Conservation (phyloP, 2,329 filamentous ascomycete species). For the Colletotrichum echinochloae region DNA sequence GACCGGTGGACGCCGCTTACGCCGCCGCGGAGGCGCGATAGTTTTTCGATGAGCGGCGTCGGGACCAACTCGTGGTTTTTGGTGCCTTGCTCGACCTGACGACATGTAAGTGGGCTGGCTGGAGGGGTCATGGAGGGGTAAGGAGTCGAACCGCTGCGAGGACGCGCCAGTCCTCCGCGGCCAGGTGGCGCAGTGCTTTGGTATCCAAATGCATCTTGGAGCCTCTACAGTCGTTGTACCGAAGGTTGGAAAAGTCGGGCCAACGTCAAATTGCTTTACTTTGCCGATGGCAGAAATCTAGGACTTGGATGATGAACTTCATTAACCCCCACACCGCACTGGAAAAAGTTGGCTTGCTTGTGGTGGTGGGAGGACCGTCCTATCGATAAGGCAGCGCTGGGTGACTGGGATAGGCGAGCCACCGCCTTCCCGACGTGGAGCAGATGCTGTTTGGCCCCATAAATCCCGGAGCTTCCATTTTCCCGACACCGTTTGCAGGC, state of each 20-base stretch:
- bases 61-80: constrained; percentile 98
- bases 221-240: not conserved
- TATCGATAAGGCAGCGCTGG: constrained; percentile 47
- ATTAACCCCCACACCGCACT: constrained; percentile 10
- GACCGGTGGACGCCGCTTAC: constrained; percentile 83
- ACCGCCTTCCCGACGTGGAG: not conserved
- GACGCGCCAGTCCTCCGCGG: constrained; percentile 93
- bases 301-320: constrained; percentile 12
- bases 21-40: constrained; percentile 83
- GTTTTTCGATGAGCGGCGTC: constrained; percentile 85
- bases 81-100: constrained; percentile 89
- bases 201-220: constrained; percentile 91
- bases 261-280: not conserved
- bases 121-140: constrained; percentile 44
- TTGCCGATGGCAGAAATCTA: constrained; percentile 3
- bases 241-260: not conserved
- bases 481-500: constrained; percentile 49
- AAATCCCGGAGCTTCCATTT: not conserved
- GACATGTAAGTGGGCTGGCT: constrained; percentile 53
- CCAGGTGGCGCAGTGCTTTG: constrained; percentile 91
- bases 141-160: constrained; percentile 80
- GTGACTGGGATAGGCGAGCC: not conserved
- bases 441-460: not conserved
- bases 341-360: constrained; percentile 30
- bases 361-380: constrained; percentile 43